A percentile compares a stretch with the other conserved stretches of the same genome.
phyloP scores from a whole-genome alignment of 495 filamentous ascomycete genomes.

The Pyronema omphalodes region DNA sequence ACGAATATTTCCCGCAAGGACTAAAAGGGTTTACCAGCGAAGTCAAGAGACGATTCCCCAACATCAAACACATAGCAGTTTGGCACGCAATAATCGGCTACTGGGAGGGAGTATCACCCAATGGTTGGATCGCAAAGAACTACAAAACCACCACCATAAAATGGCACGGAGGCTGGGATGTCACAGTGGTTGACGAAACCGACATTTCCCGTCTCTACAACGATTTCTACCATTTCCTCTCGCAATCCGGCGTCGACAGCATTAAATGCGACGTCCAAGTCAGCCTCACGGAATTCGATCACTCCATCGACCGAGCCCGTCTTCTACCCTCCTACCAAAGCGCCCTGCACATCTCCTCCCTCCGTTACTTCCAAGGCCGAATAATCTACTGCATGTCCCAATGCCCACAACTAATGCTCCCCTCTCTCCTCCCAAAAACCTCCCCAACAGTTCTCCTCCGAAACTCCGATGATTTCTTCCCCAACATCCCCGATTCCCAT shows the following conservation, averaged over 20 bases:
- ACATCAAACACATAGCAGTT: constrained; percentile 69
- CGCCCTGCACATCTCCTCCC: constrained; percentile 60
- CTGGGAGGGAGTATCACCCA: constrained; percentile 58
- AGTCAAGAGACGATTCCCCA: constrained; percentile 51
- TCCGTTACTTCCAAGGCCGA: constrained; percentile 57
- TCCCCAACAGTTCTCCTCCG: constrained; percentile 37
- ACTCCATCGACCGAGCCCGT: constrained; percentile 34
- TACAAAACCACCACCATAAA: constrained; percentile 45
- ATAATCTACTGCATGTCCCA: constrained; percentile 51
- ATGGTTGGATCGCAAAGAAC: constrained; percentile 47
- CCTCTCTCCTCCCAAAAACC: constrained; percentile 12
- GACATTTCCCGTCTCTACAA: constrained; percentile 63
- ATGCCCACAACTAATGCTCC: constrained; percentile 18
- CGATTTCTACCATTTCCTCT: constrained; percentile 61
- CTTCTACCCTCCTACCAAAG: constrained; percentile 64
- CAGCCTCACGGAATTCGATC: constrained; percentile 55
- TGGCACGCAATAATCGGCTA: constrained; percentile 96
- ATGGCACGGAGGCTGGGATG: constrained; percentile 23
- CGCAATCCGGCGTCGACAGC: constrained; percentile 47
- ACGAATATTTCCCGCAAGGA: constrained; percentile 63
- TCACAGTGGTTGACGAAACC: constrained; percentile 48
- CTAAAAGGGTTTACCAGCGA: constrained; percentile 45
- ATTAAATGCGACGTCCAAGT: constrained; percentile 90
- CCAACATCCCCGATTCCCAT: constrained; percentile 55
- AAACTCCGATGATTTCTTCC: constrained; percentile 91